These are phyloP conservation scores for Curvularia hawaiiensis DNA, from an alignment of 2,329 filamentous ascomycete genomes.

Conservation along the genomic window DNA sequence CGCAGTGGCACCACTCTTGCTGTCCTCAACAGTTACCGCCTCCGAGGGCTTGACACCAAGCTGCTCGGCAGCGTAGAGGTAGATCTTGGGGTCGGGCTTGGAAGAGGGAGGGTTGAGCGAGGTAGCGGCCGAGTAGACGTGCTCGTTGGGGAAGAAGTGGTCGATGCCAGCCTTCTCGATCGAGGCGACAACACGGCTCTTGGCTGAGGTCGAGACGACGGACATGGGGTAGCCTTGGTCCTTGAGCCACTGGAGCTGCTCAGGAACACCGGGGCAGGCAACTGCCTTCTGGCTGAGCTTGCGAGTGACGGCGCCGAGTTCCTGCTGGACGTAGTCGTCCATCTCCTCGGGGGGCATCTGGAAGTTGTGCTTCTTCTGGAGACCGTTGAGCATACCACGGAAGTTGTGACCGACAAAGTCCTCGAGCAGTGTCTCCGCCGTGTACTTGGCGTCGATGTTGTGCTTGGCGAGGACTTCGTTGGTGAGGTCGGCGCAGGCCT, in stretches of 20 bases:
- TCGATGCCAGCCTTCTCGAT: constrained; percentile 80
- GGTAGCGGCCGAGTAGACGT: constrained; percentile 82
- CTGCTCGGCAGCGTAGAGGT: constrained; percentile 75
- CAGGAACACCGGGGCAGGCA: constrained; percentile 72
- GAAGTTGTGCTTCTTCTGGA: constrained; percentile 79
- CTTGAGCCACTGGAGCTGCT: constrained; percentile 69
- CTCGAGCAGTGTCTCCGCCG: constrained; percentile 75
- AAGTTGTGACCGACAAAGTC: constrained; percentile 96
- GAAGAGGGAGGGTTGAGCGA: constrained; percentile 79
- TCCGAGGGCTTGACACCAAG: constrained; percentile 74
- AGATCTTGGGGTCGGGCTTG: constrained; percentile 91
- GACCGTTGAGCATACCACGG: constrained; percentile 82
- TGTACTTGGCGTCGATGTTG: constrained; percentile 71
- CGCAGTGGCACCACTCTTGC: constrained; percentile 81
- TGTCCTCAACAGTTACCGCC: constrained; percentile 85
- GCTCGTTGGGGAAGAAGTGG: constrained; percentile 76
- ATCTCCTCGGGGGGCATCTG: constrained; percentile 70
- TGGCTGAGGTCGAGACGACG: constrained; percentile 81
- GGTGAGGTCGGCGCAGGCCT: constrained; percentile 86
- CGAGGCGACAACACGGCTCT: constrained; percentile 76
- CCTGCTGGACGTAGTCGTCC: constrained; percentile 73
- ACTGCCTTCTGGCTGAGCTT: constrained; percentile 72
- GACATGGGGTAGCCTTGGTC: constrained; percentile 72
- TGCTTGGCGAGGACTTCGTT: constrained; percentile 80
- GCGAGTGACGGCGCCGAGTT: constrained; percentile 83